phyloP scores from a whole-genome alignment of 805 yeast species.

The Ogataea parapolymorpha region DNA sequence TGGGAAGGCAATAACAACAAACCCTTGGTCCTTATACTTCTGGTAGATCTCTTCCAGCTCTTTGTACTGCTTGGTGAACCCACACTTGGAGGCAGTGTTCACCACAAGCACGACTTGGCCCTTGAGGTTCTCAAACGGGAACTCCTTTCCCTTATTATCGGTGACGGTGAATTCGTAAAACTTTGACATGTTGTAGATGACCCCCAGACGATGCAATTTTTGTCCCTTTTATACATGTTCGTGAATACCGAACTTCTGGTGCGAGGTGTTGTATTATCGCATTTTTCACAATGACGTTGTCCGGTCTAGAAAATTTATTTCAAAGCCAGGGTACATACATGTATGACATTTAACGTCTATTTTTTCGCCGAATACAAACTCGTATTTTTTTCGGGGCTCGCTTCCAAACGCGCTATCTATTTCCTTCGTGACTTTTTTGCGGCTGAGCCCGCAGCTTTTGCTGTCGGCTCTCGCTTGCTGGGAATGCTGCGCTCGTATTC shows the following conservation, averaged over 20 bases:
- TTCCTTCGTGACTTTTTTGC: conserved; percentile 1
- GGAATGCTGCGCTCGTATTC: conserved; percentile 49
- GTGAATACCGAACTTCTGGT: too few species aligned
- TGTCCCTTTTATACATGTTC: background rate
- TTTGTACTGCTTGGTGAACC: conserved; percentile 70
- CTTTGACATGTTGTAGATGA: conserved; percentile 39
- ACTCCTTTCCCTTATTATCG: conserved; percentile 58
- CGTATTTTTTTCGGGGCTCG: conserved; percentile 1
- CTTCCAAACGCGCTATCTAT: background rate
- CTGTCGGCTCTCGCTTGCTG: conserved; percentile 2
- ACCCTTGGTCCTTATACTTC: conserved; percentile 59
- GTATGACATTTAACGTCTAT: background rate
- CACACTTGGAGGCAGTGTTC: conserved; percentile 86
- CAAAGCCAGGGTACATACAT: background rate
- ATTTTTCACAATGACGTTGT: background rate
- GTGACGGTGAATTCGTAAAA: conserved; percentile 69
- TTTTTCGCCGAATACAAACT: conserved; percentile 1
- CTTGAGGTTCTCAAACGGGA: conserved; percentile 56
- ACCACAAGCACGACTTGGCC: conserved; percentile 83
- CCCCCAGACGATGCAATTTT: background rate
- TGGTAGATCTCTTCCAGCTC: conserved; percentile 68
- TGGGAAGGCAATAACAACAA: conserved; percentile 79
- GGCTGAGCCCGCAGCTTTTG: background rate
- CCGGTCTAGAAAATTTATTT: conserved; percentile 1
- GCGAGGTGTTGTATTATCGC: background rate